phyloP scores from a whole-genome alignment of 1,284 basidiomycete genomes.

The Boletellus deceptivus region DNA sequence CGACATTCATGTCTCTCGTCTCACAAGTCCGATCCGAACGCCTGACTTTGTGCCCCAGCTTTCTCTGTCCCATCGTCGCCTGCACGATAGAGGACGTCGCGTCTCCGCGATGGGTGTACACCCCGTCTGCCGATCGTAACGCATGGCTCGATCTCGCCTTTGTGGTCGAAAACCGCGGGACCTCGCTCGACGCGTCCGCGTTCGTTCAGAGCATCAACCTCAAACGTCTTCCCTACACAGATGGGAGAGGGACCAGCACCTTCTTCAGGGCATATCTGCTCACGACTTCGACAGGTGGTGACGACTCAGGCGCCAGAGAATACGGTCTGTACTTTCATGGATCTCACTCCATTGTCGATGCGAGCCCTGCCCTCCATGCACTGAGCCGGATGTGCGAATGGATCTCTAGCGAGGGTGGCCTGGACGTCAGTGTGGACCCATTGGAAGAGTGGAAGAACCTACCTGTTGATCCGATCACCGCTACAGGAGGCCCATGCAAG shows the following conservation, averaged over 20 bases:
- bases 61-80: conserved; percentile 22
- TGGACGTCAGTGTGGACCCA: conserved; percentile 12
- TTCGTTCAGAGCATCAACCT: conserved; percentile 18
- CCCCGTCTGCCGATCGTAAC: conserved; percentile 18
- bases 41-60: conserved; percentile 2
- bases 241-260: conserved; percentile 3
- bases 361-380: conserved; percentile 12
- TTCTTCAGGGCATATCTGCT: conserved; percentile 19
- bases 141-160: conserved; percentile 23
- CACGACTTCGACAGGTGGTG: conserved; percentile 4
- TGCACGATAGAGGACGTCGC: conserved; percentile 13
- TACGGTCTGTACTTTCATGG: conserved; percentile 24
- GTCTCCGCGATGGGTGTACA: conserved; percentile 20
- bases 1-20: not conserved
- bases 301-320: not conserved
- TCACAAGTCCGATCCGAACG: not conserved
- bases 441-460: conserved; percentile 4
- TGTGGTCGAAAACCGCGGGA: conserved; percentile 18
- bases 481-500: no score
- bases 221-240: conserved; percentile 17
- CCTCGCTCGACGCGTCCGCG: conserved; percentile 12
- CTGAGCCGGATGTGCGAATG: conserved; percentile 27
- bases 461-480: no score
- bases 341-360: conserved; percentile 18
- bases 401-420: conserved; percentile 16